Evolutionary conservation across 108 stramenopile genomes (phyloP).

Genomic region (Chaetoceros tenuissimus): DNA sequence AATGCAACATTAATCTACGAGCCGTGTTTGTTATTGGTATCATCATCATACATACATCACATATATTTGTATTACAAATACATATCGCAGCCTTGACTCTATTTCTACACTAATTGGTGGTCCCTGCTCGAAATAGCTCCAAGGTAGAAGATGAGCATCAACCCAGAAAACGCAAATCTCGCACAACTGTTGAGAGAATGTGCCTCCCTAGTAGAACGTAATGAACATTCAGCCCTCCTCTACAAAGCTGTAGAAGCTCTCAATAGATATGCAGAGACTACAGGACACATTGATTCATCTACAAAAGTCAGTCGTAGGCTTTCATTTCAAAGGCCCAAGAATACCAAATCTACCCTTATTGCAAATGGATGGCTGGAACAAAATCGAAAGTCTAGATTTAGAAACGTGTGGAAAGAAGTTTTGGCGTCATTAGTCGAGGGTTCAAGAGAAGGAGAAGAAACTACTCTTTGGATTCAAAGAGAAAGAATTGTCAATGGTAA

Average conservation of each 20-base stretch:
- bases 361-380: conserved; percentile 85
- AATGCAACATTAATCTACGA: no score
- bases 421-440: conserved; percentile 68
- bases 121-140: no score
- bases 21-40: no score
- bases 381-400: conserved; percentile 76
- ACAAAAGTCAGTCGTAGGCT: conserved; percentile 23
- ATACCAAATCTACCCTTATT: conserved; percentile 58
- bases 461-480: conserved; percentile 88
- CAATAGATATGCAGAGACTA: neutral
- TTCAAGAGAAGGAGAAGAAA: conserved; percentile 69
- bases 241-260: conserved; percentile 43
- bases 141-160: no score
- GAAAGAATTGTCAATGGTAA: conserved; percentile 42
- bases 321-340: conserved; percentile 62
- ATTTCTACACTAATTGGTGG: no score
- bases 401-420: conserved; percentile 79
- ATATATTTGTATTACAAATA: no score
- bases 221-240: conserved; percentile 47
- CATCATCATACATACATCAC: no score
- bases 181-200: conserved; percentile 59
- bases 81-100: no score
- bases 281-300: conserved; percentile 3
- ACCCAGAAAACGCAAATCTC: conserved; percentile 17
- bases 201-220: conserved; percentile 48